A percentile compares a stretch with the other conserved stretches of the same genome.
phyloP scores from a whole-genome alignment of 768 basidiomycete species.

The Rhodocollybia butyracea region DNA sequence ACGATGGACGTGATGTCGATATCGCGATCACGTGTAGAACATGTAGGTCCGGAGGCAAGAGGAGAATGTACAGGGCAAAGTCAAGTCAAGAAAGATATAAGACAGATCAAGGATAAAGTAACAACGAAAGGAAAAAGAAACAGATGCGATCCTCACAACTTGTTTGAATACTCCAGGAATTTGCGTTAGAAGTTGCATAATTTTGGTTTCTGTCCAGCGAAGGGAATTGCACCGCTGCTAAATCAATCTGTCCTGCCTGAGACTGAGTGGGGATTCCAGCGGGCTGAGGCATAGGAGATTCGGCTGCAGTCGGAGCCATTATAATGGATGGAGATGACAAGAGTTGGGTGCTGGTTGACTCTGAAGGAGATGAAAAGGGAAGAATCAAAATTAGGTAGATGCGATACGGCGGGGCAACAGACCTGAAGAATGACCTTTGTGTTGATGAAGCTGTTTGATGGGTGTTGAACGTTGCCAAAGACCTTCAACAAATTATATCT shows the following conservation, averaged over 20 bases:
- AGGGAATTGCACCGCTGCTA: conserved; percentile 3
- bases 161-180: conserved; percentile 53
- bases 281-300: neutral
- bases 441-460: too few relatives aligned
- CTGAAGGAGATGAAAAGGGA: neutral
- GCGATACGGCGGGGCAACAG: too few relatives aligned
- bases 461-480: too few relatives aligned
- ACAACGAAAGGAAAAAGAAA: conserved; percentile 3
- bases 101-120: conserved; percentile 7
- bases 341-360: neutral
- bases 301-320: conserved; percentile 2
- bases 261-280: neutral
- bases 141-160: conserved; percentile 35
- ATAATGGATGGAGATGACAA: neutral
- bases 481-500: too few relatives aligned
- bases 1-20: conserved; percentile 19
- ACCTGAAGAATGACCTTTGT: too few relatives aligned
- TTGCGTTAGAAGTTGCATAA: conserved; percentile 56
- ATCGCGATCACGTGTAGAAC: conserved; percentile 14
- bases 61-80: neutral
- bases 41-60: conserved; percentile 9
- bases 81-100: neutral
- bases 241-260: neutral
- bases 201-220: conserved; percentile 51
- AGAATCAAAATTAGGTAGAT: too few relatives aligned